A percentile compares a stretch with the other conserved stretches of the same genome.
phyloP scores from a whole-genome alignment of 176 grass and related monocot species.

The Thinopyrum elongatum region DNA sequence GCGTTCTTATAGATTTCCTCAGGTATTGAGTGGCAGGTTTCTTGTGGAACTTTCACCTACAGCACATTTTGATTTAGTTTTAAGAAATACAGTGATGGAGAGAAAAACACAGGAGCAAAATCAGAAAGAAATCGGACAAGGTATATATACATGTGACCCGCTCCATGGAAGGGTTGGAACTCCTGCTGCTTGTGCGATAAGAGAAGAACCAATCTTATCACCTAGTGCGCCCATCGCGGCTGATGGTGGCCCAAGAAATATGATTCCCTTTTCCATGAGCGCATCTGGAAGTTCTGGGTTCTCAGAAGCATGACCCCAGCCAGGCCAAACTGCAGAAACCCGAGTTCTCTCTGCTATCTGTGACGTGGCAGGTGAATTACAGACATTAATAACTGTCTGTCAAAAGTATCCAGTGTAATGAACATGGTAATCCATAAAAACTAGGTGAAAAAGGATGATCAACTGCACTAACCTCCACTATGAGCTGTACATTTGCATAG shows the following conservation, averaged over 20 bases:
- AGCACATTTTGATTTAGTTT: conserved; percentile 13
- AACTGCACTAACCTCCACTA: conserved; percentile 79
- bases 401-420: neutral
- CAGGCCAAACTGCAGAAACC: conserved; percentile 98
- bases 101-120: conserved; percentile 13
- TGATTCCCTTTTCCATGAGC: conserved; percentile 74
- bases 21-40: conserved; percentile 78
- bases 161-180: conserved; percentile 99
- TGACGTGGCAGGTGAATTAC: neutral
- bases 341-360: conserved; percentile 95
- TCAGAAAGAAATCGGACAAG: conserved; percentile 33
- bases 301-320: conserved; percentile 98
- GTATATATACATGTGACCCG: conserved; percentile 90
- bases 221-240: conserved; percentile 85
- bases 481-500: conserved; percentile 97
- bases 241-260: conserved; percentile 94
- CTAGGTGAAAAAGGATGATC: neutral
- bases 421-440: neutral
- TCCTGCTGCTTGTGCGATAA: conserved; percentile 97
- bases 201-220: conserved; percentile 98
- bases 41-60: conserved; percentile 73
- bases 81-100: neutral
- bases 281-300: conserved; percentile 96
- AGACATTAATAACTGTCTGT: conserved; percentile 22
- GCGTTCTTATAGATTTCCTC: conserved; percentile 90